A percentile compares a stretch with the other conserved stretches of the same genome.
These are phyloP conservation scores for Didymella pinodella DNA, from an alignment of 2,329 filamentous ascomycete genomes.

Conservation along the genomic window DNA sequence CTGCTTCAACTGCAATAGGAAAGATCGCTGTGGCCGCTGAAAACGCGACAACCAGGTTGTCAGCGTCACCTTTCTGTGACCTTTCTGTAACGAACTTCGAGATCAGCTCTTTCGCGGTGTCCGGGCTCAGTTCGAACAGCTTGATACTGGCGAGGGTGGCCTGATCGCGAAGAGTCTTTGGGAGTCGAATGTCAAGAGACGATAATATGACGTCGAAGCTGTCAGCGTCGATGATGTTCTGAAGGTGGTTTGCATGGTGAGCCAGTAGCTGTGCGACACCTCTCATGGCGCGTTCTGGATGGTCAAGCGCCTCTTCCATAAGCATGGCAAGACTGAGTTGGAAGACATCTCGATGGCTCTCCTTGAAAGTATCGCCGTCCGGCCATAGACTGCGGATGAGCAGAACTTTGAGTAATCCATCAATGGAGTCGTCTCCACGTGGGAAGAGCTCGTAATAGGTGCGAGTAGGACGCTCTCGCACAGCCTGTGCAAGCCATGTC, in stretches of 20 bases:
- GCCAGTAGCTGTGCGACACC: slow-evolving; percentile 66
- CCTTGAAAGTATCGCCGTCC: slow-evolving; percentile 54
- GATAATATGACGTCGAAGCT: slow-evolving; percentile 85
- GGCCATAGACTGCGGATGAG: slow-evolving; percentile 55
- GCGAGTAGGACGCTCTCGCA: slow-evolving; percentile 52
- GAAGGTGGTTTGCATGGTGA: slow-evolving; percentile 61
- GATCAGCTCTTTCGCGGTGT: slow-evolving; percentile 74
- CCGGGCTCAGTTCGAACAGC: slow-evolving; percentile 78
- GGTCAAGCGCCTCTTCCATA: slow-evolving; percentile 87
- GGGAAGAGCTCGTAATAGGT: slow-evolving; percentile 56
- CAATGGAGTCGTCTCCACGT: slow-evolving; percentile 56
- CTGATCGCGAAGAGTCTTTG: slow-evolving; percentile 76
- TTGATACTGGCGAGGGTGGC: slow-evolving; percentile 83
- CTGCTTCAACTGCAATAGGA: slow-evolving; percentile 79
- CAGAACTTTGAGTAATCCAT: slow-evolving; percentile 53
- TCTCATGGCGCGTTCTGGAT: slow-evolving; percentile 67
- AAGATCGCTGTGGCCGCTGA: slow-evolving; percentile 91
- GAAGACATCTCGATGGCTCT: slow-evolving; percentile 66
- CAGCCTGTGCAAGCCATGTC: slow-evolving; percentile 49
- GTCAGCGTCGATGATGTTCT: slow-evolving; percentile 72
- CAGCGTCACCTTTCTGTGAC: slow-evolving; percentile 77
- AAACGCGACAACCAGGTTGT: slow-evolving; percentile 90
- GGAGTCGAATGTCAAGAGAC: slow-evolving; percentile 84
- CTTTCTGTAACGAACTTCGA: slow-evolving; percentile 77
- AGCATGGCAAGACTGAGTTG: slow-evolving; percentile 83